Evolutionary conservation across 352 stramenopile genomes (phyloP), one percentile per base, ranked within the genome.

Genomic region (Pythium brassicae): DNA sequence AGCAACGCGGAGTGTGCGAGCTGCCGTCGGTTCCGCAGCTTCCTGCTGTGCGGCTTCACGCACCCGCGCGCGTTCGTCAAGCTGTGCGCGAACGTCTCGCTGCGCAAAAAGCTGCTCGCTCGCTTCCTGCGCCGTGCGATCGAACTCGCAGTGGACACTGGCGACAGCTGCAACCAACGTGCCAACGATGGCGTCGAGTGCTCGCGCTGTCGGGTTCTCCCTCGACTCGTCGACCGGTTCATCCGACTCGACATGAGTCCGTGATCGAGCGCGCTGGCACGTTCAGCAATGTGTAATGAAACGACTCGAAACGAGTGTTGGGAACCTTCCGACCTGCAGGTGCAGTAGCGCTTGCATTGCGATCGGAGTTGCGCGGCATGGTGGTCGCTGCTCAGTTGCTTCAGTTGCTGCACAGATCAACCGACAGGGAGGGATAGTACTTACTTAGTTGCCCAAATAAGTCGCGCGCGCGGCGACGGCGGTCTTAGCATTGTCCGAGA

Each of bases 401-500:
- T 11, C 14, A 14, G 32, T 3, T 37, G 32, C 32, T 37, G n/a
- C n/a, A 37, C 2, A 7, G 32, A 14, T 35, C 29, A 10, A 7
- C 32, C 32, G 14, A 37, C 6, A 11, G 9, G 32, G 32, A 37
- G 9, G 2, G 32, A 37, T 14, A 11, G 14, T 11, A 37, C 32
- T 1, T 10, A 8, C 26, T 46, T 53, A 63, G 57, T 63, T 63
- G 34, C 19, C 63, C 27, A 79, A 44, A 66, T 71, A 83, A 42
- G 65, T 58, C 48, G 71, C 48, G 46, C 73, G 74, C 44, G 74
- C 70, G 10, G 65, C 58, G 43, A 80, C 70, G 8, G 74, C 59
- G 22, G 63, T 80, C 65, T 85, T 83, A 63, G 69, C 78, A 57
- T 85, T 68, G 63, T 85, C 74, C 47, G 56, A 80, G 66, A 90